These are phyloP conservation scores for Alloteropsis semialata DNA, from an alignment of 176 grass and related monocot species.

Conservation along the genomic window DNA sequence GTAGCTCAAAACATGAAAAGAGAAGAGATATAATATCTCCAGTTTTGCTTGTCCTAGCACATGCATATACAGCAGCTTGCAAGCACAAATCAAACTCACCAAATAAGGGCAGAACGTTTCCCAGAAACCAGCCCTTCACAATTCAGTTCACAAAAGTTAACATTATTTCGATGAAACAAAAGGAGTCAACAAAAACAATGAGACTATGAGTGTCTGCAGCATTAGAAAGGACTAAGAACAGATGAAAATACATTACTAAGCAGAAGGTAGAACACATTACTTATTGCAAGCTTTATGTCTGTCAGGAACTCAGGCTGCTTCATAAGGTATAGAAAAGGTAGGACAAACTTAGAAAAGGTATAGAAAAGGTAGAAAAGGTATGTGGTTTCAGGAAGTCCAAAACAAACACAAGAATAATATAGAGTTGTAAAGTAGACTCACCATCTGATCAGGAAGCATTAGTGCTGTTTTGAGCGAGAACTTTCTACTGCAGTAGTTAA, in stretches of 20 bases:
- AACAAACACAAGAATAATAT: conserved; percentile 4
- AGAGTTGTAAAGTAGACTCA: conserved; percentile 17
- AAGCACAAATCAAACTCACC: no score
- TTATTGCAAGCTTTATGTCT: conserved; percentile 76
- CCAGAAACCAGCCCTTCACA: no score
- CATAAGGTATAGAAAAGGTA: no score
- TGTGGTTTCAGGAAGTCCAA: conserved; percentile 1
- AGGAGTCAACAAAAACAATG: conserved; percentile 22
- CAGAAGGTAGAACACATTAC: conserved; percentile 42
- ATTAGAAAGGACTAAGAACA: conserved; percentile 25
- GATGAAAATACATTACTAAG: conserved; percentile 11
- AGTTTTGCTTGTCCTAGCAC: no score
- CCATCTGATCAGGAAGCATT: conserved; percentile 89
- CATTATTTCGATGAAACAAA: no score
- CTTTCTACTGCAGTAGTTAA: conserved; percentile 83
- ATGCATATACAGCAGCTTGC: no score
- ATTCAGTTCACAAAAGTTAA: no score
- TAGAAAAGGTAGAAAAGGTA: no score
- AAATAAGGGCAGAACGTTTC: no score
- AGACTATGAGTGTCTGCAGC: conserved; percentile 1
- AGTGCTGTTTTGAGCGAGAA: conserved; percentile 82
- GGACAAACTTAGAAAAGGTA: no score
- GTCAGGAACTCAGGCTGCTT: conserved; percentile 72
- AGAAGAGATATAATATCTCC: no score
- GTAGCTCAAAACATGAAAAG: no score